phyloP scores from a whole-genome alignment of 1,139 yeast species.

The Diutina pseudorugosa region DNA sequence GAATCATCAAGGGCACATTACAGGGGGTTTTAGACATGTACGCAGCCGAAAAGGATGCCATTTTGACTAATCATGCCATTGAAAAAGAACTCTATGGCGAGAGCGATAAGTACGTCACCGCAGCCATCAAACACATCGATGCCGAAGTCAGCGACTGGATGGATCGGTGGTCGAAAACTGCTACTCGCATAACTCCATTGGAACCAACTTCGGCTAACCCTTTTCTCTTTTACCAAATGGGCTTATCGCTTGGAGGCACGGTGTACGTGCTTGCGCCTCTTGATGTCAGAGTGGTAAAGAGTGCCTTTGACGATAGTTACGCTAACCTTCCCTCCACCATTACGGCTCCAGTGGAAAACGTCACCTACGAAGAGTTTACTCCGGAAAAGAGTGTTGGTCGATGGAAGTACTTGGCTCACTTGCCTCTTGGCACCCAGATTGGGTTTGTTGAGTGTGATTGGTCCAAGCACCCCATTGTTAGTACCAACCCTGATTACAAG shows the following conservation, averaged over 20 bases:
- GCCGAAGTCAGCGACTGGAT: constrained; percentile 28
- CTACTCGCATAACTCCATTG: background rate
- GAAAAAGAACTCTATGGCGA: constrained; percentile 52
- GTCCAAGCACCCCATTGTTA: constrained; percentile 32
- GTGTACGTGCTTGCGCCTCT: constrained; percentile 64
- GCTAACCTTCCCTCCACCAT: constrained; percentile 55
- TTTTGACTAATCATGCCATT: constrained; percentile 35
- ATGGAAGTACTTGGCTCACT: constrained; percentile 64
- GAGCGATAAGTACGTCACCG: constrained; percentile 40
- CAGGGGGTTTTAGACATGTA: constrained; percentile 41
- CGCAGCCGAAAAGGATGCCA: constrained; percentile 40
- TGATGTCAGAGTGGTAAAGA: constrained; percentile 61
- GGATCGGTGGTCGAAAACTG: constrained; percentile 9
- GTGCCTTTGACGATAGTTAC: constrained; percentile 47
- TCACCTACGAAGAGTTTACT: constrained; percentile 50
- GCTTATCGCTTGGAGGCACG: constrained; percentile 46
- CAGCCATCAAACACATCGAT: constrained; percentile 48
- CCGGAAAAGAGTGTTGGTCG: constrained; percentile 41
- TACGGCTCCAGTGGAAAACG: constrained; percentile 53
- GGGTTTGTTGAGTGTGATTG: constrained; percentile 85
- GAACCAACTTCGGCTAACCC: background rate
- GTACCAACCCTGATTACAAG: constrained; percentile 36
- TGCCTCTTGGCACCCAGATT: constrained; percentile 76
- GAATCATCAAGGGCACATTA: constrained; percentile 56
- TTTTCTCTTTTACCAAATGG: constrained; percentile 55